These are phyloP conservation scores for Saccharum officinarum DNA, from an alignment of 176 grass and related monocot species.

Conservation along the genomic window DNA sequence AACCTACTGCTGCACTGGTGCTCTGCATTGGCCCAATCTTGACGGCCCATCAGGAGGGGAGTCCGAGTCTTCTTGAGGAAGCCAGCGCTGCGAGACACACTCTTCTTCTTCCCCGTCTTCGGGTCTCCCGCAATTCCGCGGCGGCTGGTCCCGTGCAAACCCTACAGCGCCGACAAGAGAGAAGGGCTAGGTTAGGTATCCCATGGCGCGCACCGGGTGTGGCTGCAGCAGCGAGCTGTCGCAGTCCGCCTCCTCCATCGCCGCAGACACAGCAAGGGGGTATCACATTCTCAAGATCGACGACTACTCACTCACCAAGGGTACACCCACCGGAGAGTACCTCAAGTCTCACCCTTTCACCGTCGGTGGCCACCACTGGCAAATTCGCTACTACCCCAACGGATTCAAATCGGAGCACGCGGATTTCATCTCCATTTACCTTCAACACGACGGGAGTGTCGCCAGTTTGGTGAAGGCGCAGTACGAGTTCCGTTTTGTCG, in stretches of 20 bases:
- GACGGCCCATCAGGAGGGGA: not conserved
- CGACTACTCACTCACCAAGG: conserved; percentile 8
- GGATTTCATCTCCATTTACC: conserved; percentile 10
- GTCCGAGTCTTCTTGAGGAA: not conserved
- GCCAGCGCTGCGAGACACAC: too few species aligned
- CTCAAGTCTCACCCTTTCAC: conserved; percentile 26
- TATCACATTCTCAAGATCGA: conserved; percentile 26
- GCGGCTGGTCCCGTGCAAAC: not conserved
- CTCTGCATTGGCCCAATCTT: not conserved
- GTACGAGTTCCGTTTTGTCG: not conserved
- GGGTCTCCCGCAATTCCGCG: not conserved
- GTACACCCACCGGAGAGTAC: not conserved
- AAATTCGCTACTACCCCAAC: conserved; percentile 25
- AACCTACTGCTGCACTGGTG: not conserved
- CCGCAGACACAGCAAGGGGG: not conserved
- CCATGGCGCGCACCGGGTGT: not conserved
- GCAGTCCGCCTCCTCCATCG: not conserved
- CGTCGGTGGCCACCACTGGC: conserved; percentile 24
- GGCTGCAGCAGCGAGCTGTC: not conserved
- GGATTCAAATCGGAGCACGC: not conserved
- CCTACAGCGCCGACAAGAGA: not conserved
- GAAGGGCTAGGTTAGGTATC: not conserved
- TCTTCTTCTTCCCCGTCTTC: not conserved
- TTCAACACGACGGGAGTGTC: not conserved
- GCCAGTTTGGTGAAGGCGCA: not conserved